Evolutionary conservation across 78 protist species (phyloP), one percentile per base, ranked within the genome.

Genomic region (Cavenderia fasciculata): DNA sequence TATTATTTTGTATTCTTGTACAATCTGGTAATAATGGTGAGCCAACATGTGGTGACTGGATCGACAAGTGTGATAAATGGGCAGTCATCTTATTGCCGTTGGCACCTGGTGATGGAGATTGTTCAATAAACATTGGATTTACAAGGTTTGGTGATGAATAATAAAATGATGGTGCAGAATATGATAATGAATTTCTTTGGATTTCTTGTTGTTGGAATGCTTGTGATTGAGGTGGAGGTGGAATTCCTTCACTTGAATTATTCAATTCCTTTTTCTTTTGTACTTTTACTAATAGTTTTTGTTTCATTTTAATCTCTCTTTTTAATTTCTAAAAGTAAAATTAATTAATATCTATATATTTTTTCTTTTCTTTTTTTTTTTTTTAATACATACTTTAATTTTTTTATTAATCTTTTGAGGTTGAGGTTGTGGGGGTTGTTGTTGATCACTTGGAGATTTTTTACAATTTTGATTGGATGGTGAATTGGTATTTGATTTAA

Each of bases 291-390:
- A 75, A 75, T 7, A 61, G 16, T 46, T 75, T 75, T 75, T 75
- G 86, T 61, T 61, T 75, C 61, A 75, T 61, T 75, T 75, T 75
- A 46, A 75, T 75, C 31, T 75, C 86, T 61, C 86, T 75, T 61
- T 75, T 75, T 46, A 75, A 46, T 75, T 75, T 75, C 86, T 62
- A 54, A 14, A 44, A 36, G 19, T 16, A 2, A 2, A 44, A 27
- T 31, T 7, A n/a, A 36, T 6, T 44, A 11, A 44, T 11, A 11
- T 11, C 6, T 11, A 44, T 44, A 44, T 11, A 11, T 11, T 11
- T 44, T 44, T 11, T 11, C 31, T 62, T 33, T 34, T 25, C 31
- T 4, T 36, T 18, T 62, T 62, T 34, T 16, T 38, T 72, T 44
- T 44, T n/a, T 44, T 57, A 1, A 25, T 40, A 44, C 19, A 7